Base-by-base conservation (phyloP, 179 eudicot genomes). In the Pouteria campechiana region DNA sequence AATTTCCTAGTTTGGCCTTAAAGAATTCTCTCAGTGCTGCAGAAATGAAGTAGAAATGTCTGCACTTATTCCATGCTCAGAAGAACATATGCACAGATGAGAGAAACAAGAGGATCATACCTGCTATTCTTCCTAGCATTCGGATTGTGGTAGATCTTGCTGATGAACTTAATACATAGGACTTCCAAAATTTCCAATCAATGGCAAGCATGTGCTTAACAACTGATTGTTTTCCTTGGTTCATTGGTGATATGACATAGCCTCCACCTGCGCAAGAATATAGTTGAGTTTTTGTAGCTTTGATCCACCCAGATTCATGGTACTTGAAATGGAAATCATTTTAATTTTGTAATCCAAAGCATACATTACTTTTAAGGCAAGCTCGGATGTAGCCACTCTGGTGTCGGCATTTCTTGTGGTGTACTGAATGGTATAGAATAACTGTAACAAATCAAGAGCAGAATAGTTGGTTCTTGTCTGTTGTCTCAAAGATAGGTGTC, bases 121-220 rank as follows among this genome's bases (percentile, higher is more conserved):
- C 74, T 19, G 74, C 69, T 48, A 68, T 46, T 60, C 57, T 64
- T 16, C 60, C 74, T 53, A 68, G 69, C 74, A 68, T 68, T 37
- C 38, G 32, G 7, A 63, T 58, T 25, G 74, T 68, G 33, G 55
- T 58, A 25, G 65, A 53, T 34, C 52, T 25, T 17, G 74, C 61
- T 18, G 68, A 48, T 22, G 74, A 68, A 42, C 65, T 60, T 34
- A 49, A 32, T 45, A 53, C 32, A 54, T 68, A 68, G 45, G 65
- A 54, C 44, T 60, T 64, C 74, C 74, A 68, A 27, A 25, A 50
- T 39, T 58, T 68, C 74, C 69, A 68, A 42, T 68, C 74, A 54
- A 63, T 68, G 32, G 74, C 74, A 30, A 68, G 69, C 74, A 68
- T 68, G 48, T 68, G 69, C 52, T 68, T 68, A 32, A 68, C 64